Percentiles rank a stretch among this genome's conserved stretches.
Conservation (phyloP, 495 filamentous ascomycete species). For the Xylaria longipes region DNA sequence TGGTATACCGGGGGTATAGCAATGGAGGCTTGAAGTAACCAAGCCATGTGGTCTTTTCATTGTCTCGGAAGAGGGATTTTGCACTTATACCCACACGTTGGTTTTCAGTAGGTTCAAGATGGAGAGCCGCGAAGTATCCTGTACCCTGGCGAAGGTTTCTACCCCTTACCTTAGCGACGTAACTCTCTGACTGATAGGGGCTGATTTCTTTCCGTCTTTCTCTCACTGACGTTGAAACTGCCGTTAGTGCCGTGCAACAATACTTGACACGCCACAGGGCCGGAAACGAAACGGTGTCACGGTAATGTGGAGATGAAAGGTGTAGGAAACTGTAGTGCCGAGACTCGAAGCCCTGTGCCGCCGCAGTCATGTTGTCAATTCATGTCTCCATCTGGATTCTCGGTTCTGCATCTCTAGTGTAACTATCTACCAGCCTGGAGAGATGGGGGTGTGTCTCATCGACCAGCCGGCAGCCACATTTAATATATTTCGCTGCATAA, state of each 20-base stretch:
- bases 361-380: slow-evolving; percentile 23
- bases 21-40: slow-evolving; percentile 35
- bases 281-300: slow-evolving; percentile 31
- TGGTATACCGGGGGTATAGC: neutral
- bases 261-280: slow-evolving; percentile 25
- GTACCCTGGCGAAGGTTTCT: neutral
- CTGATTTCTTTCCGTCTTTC: slow-evolving; percentile 8
- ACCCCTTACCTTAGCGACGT: slow-evolving; percentile 4
- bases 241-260: slow-evolving; percentile 26
- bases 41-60: slow-evolving; percentile 42
- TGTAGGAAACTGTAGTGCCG: slow-evolving; percentile 2
- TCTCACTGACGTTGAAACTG: slow-evolving; percentile 25
- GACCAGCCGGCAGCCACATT: slow-evolving; percentile 26
- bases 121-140: neutral
- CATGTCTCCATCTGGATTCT: slow-evolving; percentile 26
- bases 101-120: neutral
- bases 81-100: neutral
- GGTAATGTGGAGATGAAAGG: slow-evolving; percentile 26
- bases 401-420: slow-evolving; percentile 28
- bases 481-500: slow-evolving; percentile 28
- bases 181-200: neutral
- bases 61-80: slow-evolving; percentile 24
- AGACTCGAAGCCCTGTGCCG: slow-evolving; percentile 21
- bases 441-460: slow-evolving; percentile 24
- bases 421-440: slow-evolving; percentile 20